Base-by-base conservation (phyloP, 495 filamentous ascomycete genomes). In the Penicillium canescens region DNA sequence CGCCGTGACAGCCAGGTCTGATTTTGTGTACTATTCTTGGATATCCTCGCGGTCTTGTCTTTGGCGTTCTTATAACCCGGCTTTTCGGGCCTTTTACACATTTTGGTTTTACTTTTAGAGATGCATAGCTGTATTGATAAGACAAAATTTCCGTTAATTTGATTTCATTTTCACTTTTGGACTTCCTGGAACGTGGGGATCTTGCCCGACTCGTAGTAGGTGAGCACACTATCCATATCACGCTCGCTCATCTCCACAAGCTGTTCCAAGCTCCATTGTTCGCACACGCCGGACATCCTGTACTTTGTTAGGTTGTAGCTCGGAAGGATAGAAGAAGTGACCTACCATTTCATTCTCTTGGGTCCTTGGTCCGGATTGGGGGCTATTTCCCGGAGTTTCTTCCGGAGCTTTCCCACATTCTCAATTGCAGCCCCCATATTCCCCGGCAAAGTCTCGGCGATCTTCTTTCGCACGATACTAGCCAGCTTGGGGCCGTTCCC, bases 401-500 rank as follows among this genome's bases (percentile, higher is more conserved):
- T 84, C 54, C 94, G 79, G 62, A 98, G 69, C 60, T 77, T 76
- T 0, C 94, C 94, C 21, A 98, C 86, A 57, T 87, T 87, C 68
- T 86, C 78, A 47, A 98, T 91, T 0, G 95, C 93, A 16, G 83
- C 80, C 1, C 94, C 94, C 33, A 87, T 83, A 55, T 93, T 88
- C 4, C 65, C 59, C 1, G 95, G 94, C 51, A 98, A 70, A 31
- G 75, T 80, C 20, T 74, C 80, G 12, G 90, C 93, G 56, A 98
- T 96, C 66, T 88, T 83, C 69, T 87, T 82, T 43, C 95, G 74
- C 35, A 98, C 86, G 49, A 93, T 85, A 55, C 87, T 93, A 11
- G 94, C 94, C 51, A 98, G 68, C 72, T 93, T 87, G 1, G 94
- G 94, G 0, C 94, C 94, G 66, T 97, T 98, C 7, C 94, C 94